Evolutionary conservation across 2,329 filamentous ascomycete species (phyloP).

Genomic region (Sporothrix brasiliensis): DNA sequence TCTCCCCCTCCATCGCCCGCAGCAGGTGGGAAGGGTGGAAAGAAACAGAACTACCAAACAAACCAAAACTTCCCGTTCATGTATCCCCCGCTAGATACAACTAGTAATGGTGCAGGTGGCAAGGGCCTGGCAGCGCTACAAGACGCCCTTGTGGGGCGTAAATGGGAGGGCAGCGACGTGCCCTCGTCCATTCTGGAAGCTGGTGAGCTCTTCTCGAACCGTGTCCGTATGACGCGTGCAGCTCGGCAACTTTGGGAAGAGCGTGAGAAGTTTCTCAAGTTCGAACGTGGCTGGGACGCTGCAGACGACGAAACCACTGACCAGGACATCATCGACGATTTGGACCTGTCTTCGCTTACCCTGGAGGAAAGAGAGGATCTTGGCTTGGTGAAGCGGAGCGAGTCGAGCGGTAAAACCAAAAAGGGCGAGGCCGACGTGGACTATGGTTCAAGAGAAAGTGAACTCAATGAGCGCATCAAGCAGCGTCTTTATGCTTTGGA

Average conservation of each 20-base stretch:
- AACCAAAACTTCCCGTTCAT: conserved; percentile 99
- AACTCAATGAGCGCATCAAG: conserved; percentile 58
- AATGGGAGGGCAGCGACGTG: conserved; percentile 92
- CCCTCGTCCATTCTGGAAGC: conserved; percentile 94
- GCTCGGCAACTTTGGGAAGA: conserved; percentile 95
- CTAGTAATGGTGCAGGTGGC: conserved; percentile 86
- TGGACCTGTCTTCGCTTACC: conserved; percentile 45
- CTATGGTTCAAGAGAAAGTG: conserved; percentile 54
- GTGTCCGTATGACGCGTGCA: conserved; percentile 87
- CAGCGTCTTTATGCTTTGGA: conserved; percentile 74
- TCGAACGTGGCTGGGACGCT: conserved; percentile 83
- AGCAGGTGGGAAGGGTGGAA: conserved; percentile 86
- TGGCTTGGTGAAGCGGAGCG: conserved; percentile 48
- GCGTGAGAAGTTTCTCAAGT: conserved; percentile 86
- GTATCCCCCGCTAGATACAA: conserved; percentile 88
- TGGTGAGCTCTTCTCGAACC: conserved; percentile 83
- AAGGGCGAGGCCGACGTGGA: conserved; percentile 45
- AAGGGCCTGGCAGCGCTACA: conserved; percentile 83
- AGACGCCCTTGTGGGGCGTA: conserved; percentile 75
- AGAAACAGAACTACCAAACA: conserved; percentile 99
- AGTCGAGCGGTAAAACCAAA: conserved; percentile 30
- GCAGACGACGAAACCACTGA: conserved; percentile 38
- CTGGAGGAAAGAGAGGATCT: conserved; percentile 53
- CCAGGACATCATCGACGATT: conserved; percentile 48
- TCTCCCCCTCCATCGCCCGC: conserved; percentile 90